Evolutionary conservation across 2,329 filamentous ascomycete genomes (phyloP), one percentile per base, ranked within the genome.

Genomic region (Ascochyta viciae-villosae): DNA sequence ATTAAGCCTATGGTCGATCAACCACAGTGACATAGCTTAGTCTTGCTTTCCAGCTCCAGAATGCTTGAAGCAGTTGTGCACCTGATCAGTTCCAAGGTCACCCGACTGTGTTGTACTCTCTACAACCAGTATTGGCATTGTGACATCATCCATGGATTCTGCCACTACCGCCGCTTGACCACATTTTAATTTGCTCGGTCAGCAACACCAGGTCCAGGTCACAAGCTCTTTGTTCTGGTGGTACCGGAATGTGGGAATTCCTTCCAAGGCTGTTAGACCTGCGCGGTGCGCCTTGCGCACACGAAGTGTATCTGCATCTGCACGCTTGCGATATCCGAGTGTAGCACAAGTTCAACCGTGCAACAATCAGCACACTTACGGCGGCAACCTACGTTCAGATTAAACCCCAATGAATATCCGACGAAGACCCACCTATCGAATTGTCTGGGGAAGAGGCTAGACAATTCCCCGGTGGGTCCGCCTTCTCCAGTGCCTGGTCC

Each of bases 291-390:
- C 15, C 29, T 41, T 22, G 33, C 13, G 9, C 26, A 13, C 38
- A 27, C 13, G 23, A 15, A 4, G 8, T 12, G 9, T 47, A 22
- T 22, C 38, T 43, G 29, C 19, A 44, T 19, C 22, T 35, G 24
- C 29, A 31, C 19, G 13, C 26, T 29, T 22, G n/a, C 22, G 27
- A 29, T 24, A 27, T 26, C 29, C 27, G 39, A 22, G 26, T 26
- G 50, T 54, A 16, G 15, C 38, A 49, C 51, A 49, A 12, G 45
- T 39, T 35, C 33, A 19, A 16, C 4, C 3, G 45, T 54, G 34
- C 33, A 10, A 54, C 45, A 16, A 35, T 24, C 40, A 40, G 27
- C 34, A 49, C 16, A 34, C 34, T 27, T 23, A 40, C n/a, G 12
- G 44, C 7, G 19, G 19, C 4, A 15, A 24, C 22, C 27, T 37